Evolutionary conservation across 2,329 filamentous ascomycete genomes (phyloP), one percentile per base, ranked within the genome.

Genomic region (Plectosphaerella plurivora): DNA sequence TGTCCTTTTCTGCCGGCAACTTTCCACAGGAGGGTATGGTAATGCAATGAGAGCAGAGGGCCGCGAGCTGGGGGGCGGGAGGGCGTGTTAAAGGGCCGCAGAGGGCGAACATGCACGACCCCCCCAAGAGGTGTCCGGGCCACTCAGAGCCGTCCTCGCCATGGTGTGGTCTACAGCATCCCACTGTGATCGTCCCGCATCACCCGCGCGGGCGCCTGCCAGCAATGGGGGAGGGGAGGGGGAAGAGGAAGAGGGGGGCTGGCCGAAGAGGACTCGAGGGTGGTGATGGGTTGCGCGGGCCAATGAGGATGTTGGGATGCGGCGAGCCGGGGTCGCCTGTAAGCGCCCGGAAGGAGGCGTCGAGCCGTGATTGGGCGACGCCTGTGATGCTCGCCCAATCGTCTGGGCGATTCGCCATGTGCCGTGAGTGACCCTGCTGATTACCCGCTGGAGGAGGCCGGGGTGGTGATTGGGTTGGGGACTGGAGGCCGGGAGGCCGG

Each of bases 361-460:
- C 15, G 18, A 15, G 33, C 11, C 12, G 33, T 39, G 47, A 49
- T 49, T 49, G 47, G 47, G 11, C 25, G 47, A 9, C 12, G 18
- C 15, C 18, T 14, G 33, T 22, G 20, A 36, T 24, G n/a, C 16
- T 4, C 16, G 35, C 18, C 33, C 47, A 49, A 39, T 49, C 33
- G 41, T 14, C 15, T 37, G 47, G 47, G 47, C 47, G 47, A 49
- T 49, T 39, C 47, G 47, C 47, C 15, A 47, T 47, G 45, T 35
- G 24, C 24, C 25, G n/a, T 12, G 18, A 44, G 41, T 16, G 5
- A 5, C 28, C 41, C 18, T 44, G 41, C 41, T 44, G 41, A 44
- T 44, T 39, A 44, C 41, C 41, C 41, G 41, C 41, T 44, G n/a
- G n/a, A 39, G 15, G 41, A 44, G 18, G 41, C 41, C 41, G 16